Evolutionary conservation across 345 rosid species (phyloP), one percentile per base, ranked within the genome.

Genomic region (Eutrema heterophyllum): DNA sequence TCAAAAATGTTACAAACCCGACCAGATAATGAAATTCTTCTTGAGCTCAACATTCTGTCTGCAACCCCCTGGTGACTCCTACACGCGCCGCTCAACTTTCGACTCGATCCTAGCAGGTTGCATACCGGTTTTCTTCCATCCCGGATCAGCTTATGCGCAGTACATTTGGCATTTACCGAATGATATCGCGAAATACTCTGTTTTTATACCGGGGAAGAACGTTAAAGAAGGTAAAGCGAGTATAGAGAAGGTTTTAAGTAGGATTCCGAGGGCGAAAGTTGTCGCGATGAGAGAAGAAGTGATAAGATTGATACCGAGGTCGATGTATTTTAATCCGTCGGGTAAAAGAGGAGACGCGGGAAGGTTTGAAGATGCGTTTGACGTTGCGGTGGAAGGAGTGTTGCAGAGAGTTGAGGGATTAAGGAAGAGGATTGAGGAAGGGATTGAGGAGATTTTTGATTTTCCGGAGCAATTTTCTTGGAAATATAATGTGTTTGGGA

Each of bases 91-190:
- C 26, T 93, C 98, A 1, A 80, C 89, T 8, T 90, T 90, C 7
- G 98, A 93, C 78, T 86, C 98, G 0, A 90, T 93, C 21, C 29
- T 90, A 61, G 85, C 90, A 0, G 98, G 98, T 12, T 93, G 98
- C 66, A 90, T 93, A 54, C 96, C 98, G 0, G 97, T 93, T 52
- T 93, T 90, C 81, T 93, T 93, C 84, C 96, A 93, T 61, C 91
- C 96, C 0, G 96, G 93, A 0, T 89, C 98, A 1, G 91, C 89
- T 13, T 93, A 90, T 46, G 96, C 82, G 3, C 97, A 93, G 48
- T 90, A 90, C 57, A 15, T 83, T 43, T 93, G 98, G 96, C 97
- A 93, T 71, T 74, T 93, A 4, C 96, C 98, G 0, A 83, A 72
- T 75, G 88, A 89, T 48, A 82, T 83, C 4, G 35, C 41, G 0